These are phyloP conservation scores for Groenewaldozyma sp. DNA, from an alignment of 1,139 yeast genomes.

Conservation along the genomic window DNA sequence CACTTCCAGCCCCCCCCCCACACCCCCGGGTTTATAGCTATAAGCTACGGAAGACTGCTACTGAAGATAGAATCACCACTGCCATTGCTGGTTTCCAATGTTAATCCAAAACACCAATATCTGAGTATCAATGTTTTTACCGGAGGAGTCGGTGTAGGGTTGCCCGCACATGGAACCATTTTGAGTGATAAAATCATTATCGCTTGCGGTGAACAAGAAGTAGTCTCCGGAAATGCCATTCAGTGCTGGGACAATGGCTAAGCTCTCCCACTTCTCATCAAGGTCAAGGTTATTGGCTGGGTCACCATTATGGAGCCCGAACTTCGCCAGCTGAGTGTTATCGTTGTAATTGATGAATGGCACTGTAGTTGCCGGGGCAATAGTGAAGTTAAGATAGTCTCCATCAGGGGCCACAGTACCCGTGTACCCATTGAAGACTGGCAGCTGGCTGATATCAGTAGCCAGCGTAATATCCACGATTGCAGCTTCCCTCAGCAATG, in stretches of 20 bases:
- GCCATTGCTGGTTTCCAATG: no score
- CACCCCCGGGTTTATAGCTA: no score
- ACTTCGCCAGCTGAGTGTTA: constrained; percentile 10
- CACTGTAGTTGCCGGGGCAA: constrained; percentile 10
- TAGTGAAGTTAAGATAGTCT: constrained; percentile 7
- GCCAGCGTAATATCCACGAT: constrained; percentile 12
- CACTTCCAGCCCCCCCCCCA: no score
- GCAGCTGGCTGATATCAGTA: constrained; percentile 12
- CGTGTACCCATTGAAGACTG: constrained; percentile 9
- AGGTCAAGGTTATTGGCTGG: constrained; percentile 10
- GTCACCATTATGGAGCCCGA: constrained; percentile 14
- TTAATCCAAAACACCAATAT: constrained; percentile 15
- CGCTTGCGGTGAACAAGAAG: constrained; percentile 14
- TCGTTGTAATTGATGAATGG: constrained; percentile 12
- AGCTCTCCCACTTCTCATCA: constrained; percentile 15
- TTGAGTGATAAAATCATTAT: constrained; percentile 16
- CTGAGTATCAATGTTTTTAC: constrained; percentile 13
- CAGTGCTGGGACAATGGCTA: constrained; percentile 13
- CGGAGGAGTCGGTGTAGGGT: constrained; percentile 11
- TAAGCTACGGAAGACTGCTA: no score
- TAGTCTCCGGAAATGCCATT: constrained; percentile 10
- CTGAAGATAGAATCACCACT: no score
- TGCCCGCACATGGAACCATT: constrained; percentile 11
- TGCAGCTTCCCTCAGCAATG: constrained; percentile 12
- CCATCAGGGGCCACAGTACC: constrained; percentile 16